Evolutionary conservation across 306 rosid species (phyloP).

Genomic region (Acacia confusa): DNA sequence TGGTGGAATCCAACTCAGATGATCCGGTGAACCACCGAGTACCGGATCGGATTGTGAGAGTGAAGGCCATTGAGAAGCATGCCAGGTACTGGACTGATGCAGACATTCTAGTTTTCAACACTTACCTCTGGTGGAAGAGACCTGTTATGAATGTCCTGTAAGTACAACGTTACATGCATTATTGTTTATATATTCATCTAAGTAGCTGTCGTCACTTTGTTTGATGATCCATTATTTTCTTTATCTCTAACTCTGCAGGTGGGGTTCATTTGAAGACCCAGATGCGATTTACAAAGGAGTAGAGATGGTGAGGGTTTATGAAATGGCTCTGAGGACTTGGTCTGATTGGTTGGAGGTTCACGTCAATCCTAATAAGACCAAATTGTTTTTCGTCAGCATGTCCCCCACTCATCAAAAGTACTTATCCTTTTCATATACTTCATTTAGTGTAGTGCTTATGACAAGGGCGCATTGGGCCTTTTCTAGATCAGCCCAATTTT

Average conservation of each 20-base stretch:
- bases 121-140: conserved; percentile 88
- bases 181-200: not conserved
- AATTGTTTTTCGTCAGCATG: conserved; percentile 77
- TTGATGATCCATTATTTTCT: not conserved
- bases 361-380: conserved; percentile 69
- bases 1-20: conserved; percentile 83
- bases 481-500: not conserved
- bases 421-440: not conserved
- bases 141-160: conserved; percentile 58
- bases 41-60: conserved; percentile 62
- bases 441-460: not conserved
- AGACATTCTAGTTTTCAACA: conserved; percentile 65
- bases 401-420: conserved; percentile 97
- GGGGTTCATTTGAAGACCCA: conserved; percentile 73
- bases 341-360: conserved; percentile 89
- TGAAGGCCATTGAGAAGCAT: conserved; percentile 74
- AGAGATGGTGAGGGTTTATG: conserved; percentile 61
- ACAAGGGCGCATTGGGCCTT: not conserved
- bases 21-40: conserved; percentile 62
- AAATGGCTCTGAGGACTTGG: conserved; percentile 91
- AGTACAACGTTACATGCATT: conserved; percentile 25
- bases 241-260: conserved; percentile 33
- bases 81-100: conserved; percentile 74
- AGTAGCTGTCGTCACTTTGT: not conserved
- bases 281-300: conserved; percentile 52